Percentiles rank a stretch among this genome's conserved stretches.
phyloP scores from a whole-genome alignment of 352 stramenopile genomes.

The Pythium guiyangense region DNA sequence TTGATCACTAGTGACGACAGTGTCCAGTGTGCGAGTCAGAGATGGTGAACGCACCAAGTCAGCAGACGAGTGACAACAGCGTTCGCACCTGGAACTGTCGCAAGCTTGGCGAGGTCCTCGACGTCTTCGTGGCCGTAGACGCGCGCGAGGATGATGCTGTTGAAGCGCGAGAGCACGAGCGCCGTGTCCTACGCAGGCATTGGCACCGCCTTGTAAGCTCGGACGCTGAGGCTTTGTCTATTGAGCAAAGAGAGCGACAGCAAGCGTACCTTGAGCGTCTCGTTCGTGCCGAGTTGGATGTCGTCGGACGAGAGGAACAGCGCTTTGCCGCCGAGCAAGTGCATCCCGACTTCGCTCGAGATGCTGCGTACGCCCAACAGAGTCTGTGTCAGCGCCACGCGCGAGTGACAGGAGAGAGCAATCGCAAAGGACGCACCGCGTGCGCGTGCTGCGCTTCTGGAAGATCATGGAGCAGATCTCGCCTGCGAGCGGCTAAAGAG shows the following conservation, averaged over 20 bases:
- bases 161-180: constrained; percentile 91
- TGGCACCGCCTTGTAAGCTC: background rate
- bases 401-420: background rate
- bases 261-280: constrained; percentile 82
- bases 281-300: constrained; percentile 98
- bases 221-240: background rate
- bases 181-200: constrained; percentile 49
- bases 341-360: constrained; percentile 95
- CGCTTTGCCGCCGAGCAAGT: constrained; percentile 93
- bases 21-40: background rate
- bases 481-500: constrained; percentile 37
- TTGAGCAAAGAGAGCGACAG: background rate
- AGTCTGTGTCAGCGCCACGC: background rate
- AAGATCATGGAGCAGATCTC: constrained; percentile 94
- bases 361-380: constrained; percentile 30
- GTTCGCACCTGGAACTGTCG: constrained; percentile 74
- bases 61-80: too few relatives aligned
- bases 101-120: constrained; percentile 84
- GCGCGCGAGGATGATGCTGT: constrained; percentile 94
- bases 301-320: constrained; percentile 97
- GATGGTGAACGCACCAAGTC: too few relatives aligned
- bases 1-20: constrained; percentile 90
- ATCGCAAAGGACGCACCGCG: constrained; percentile 26
- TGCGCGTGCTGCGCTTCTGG: constrained; percentile 92
- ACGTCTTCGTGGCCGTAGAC: constrained; percentile 92